Evolutionary conservation across 2,329 filamentous ascomycete genomes (phyloP).

Genomic region (Pseudocercospora musae): DNA sequence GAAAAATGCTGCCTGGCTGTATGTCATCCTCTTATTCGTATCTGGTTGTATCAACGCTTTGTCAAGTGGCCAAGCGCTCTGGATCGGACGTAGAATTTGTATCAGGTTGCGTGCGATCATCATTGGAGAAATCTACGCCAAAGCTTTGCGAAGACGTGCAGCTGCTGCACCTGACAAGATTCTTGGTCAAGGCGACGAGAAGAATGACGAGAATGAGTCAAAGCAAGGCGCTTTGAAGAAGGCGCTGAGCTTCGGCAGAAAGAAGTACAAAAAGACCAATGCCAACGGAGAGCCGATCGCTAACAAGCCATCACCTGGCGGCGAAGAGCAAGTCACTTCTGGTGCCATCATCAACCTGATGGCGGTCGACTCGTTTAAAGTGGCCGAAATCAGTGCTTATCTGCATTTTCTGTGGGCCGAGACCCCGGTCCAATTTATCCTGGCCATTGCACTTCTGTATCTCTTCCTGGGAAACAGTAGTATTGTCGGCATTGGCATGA

Average conservation of each 20-base stretch:
- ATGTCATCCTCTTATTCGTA: slow-evolving; percentile 83
- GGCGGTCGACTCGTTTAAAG: slow-evolving; percentile 99
- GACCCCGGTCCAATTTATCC: slow-evolving; percentile 80
- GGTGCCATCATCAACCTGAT: slow-evolving; percentile 99
- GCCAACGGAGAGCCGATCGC: slow-evolving; percentile 38
- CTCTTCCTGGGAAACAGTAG: slow-evolving; percentile 88
- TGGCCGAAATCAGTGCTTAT: slow-evolving; percentile 90
- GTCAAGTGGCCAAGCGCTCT: slow-evolving; percentile 80
- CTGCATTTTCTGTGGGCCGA: slow-evolving; percentile 93
- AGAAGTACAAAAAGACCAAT: slow-evolving; percentile 48
- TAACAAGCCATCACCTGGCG: slow-evolving; percentile 24
- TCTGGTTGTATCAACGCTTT: slow-evolving; percentile 79
- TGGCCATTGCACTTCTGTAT: slow-evolving; percentile 80
- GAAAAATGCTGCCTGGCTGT: slow-evolving; percentile 88
- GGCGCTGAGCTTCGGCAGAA: slow-evolving; percentile 57
- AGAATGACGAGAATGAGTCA: slow-evolving; percentile 41
- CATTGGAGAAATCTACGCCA: slow-evolving; percentile 95
- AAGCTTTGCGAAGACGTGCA: slow-evolving; percentile 87
- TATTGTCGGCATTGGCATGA: slow-evolving; percentile 86
- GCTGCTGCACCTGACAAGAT: slow-evolving; percentile 70
- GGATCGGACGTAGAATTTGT: slow-evolving; percentile 91
- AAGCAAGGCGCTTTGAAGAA: slow-evolving; percentile 45
- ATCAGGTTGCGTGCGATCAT: slow-evolving; percentile 91
- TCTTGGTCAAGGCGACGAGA: slow-evolving; percentile 53
- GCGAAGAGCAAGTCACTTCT: slow-evolving; percentile 69